Percentiles rank a stretch among this genome's conserved stretches.
phyloP scores from a whole-genome alignment of 2,329 filamentous ascomycete genomes.

The Diaporthe longicolla region DNA sequence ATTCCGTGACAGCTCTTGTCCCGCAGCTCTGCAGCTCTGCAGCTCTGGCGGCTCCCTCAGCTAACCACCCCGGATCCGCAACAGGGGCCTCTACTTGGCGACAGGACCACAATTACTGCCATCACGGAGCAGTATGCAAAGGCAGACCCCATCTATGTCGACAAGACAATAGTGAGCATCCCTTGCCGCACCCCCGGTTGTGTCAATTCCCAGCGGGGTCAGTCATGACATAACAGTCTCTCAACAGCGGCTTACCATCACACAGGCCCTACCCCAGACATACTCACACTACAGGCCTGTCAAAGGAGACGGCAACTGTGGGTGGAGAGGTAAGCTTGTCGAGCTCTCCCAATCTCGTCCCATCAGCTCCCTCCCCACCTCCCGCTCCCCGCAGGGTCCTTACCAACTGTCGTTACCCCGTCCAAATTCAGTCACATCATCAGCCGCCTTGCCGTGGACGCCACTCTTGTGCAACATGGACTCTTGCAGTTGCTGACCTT shows the following conservation, averaged over 20 bases:
- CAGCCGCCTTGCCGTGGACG: neutral
- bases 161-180: conserved; percentile 84
- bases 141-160: conserved; percentile 86
- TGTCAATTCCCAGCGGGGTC: neutral
- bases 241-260: conserved; percentile 17
- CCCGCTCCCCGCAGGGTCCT: neutral
- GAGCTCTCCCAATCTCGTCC: neutral
- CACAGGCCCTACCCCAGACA: conserved; percentile 81
- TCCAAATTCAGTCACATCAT: neutral
- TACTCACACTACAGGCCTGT: conserved; percentile 91
- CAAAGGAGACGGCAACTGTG: conserved; percentile 94
- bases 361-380: neutral
- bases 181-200: conserved; percentile 8
- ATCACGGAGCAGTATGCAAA: conserved; percentile 90
- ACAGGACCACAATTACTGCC: conserved; percentile 80
- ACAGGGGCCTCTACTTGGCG: conserved; percentile 87
- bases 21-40: conserved; percentile 11
- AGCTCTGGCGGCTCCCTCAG: conserved; percentile 45
- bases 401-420: neutral
- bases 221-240: neutral
- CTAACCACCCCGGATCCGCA: conserved; percentile 40
- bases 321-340: conserved; percentile 87
- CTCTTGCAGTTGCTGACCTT: conserved; percentile 32
- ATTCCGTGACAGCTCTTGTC: conserved; percentile 13
- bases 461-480: neutral